Percentiles rank a stretch among this genome's conserved stretches.
Evolutionary conservation across 345 rosid species (phyloP).

Genomic region (Eucalyptus sp.): DNA sequence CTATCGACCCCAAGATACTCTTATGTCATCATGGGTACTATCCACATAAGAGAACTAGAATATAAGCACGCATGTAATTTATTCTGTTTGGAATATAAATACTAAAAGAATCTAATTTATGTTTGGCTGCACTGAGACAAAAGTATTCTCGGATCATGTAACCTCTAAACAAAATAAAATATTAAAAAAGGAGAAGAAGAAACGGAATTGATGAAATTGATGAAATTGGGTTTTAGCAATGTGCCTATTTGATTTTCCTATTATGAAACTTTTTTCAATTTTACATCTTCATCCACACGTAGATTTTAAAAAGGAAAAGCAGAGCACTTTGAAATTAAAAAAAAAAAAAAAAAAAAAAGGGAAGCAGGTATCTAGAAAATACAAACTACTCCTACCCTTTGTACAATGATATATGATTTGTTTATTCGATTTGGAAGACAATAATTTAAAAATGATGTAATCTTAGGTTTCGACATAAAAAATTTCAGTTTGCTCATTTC

Average conservation of each 20-base stretch:
- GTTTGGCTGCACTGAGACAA: background rate
- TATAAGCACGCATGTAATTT: background rate
- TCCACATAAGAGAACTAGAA: background rate
- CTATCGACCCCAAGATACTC: background rate
- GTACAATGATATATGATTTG: background rate
- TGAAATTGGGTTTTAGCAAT: background rate
- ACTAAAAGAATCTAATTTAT: background rate
- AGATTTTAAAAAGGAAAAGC: background rate
- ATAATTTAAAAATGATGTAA: background rate
- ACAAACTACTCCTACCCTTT: background rate
- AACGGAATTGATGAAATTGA: background rate
- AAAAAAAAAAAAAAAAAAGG: background rate
- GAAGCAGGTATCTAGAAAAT: background rate
- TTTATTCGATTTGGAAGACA: background rate
- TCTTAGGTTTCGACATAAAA: background rate
- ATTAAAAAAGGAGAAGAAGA: background rate
- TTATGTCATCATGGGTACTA: background rate
- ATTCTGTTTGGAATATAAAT: background rate
- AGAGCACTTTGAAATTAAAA: background rate
- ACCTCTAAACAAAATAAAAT: background rate
- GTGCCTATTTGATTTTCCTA: background rate
- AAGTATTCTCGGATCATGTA: background rate
- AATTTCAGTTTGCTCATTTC: background rate
- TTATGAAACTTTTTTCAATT: background rate
- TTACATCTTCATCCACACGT: background rate